Evolutionary conservation across 2,329 filamentous ascomycete genomes (phyloP), one percentile per base, ranked within the genome.

Genomic region (Parascedosporium putredinis): DNA sequence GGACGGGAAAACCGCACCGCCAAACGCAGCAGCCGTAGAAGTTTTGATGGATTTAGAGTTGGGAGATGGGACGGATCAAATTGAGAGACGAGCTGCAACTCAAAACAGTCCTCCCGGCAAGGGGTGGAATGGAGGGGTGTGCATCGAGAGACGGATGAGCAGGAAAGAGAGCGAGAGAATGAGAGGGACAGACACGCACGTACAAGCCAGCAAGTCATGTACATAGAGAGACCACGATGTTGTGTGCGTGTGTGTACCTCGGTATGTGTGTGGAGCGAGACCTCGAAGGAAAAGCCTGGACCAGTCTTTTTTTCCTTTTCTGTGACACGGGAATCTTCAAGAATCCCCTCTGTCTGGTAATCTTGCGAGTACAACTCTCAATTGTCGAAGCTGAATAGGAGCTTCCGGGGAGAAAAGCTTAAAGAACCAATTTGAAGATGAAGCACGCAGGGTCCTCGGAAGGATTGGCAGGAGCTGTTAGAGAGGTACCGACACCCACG

Each of bases 21-120:
- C n/a, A n/a, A n/a, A n/a, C n/a, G n/a, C n/a, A n/a, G n/a, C n/a
- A n/a, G n/a, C n/a, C 27, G 27, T 31, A 12, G 27, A 31, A 31
- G 27, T n/a, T n/a, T 12, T 9, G n/a, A 24, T 20, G 20, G 38
- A 42, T 42, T 42, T 42, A 45, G 20, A 45, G 42, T 27, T 45
- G 23, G 18, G 40, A 43, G 40, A 43, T 43, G 40, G 42, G 42
- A 45, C 23, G 42, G 42, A 45, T 45, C 42, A 29, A 45, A n/a
- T 27, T 45, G 42, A 29, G 27, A 5, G 9, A 7, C 23, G 23
- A 45, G 42, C 23, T 45, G 42, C 38, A 42, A 42, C 38, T 42
- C 38, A 42, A 42, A 42, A 42, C 38, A 42, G n/a, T 6, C 38
- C 23, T 20, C 36, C 18, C 36, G 42, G 23, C 23, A 20, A 42